Evolutionary conservation across 2,329 filamentous ascomycete species (phyloP), one percentile per base, ranked within the genome.

Genomic region (Fusarium nurragi): DNA sequence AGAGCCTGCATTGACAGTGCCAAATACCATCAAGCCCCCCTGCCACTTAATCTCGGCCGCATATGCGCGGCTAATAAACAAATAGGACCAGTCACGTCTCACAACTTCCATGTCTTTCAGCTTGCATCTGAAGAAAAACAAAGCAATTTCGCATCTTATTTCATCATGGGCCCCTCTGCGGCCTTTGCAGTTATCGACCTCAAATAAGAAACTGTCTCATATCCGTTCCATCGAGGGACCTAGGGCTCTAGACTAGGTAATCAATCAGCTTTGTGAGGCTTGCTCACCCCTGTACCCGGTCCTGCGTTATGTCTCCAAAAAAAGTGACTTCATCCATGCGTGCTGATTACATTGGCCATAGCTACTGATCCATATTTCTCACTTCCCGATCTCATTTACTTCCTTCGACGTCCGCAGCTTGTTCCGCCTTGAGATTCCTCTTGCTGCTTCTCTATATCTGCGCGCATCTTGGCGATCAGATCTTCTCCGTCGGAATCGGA

Each of bases 41-140:
- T 70, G 69, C 44, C 37, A 51, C 40, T 68, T 65, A 72, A 72
- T 72, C 68, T 72, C 70, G 69, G 70, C 52, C 62, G 68, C 70
- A 70, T 72, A 64, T 61, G 65, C 64, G 64, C 68, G 60, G 54
- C 70, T 72, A 70, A 64, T 72, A 56, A 69, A 44, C 58, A 39
- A 28, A 43, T 19, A 52, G 37, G 48, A 22, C 70, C 56, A 72
- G 69, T 72, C 70, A 72, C 21, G 38, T 18, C 54, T 43, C 45
- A 36, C 28, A 28, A 18, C 34, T 32, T 39, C 39, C 39, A 40
- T 26, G 30, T 34, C 45, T 45, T 45, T 45, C 43, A 59, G 44
- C 39, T 52, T 32, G 18, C 25, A 40, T 55, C 32, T 61, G 26
- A 49, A 36, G 28, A 39, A 46, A 54, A 54, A 62, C 51, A 48